These are phyloP conservation scores for Lophium mytilinum DNA, from an alignment of 495 filamentous ascomycete genomes.

Conservation along the genomic window DNA sequence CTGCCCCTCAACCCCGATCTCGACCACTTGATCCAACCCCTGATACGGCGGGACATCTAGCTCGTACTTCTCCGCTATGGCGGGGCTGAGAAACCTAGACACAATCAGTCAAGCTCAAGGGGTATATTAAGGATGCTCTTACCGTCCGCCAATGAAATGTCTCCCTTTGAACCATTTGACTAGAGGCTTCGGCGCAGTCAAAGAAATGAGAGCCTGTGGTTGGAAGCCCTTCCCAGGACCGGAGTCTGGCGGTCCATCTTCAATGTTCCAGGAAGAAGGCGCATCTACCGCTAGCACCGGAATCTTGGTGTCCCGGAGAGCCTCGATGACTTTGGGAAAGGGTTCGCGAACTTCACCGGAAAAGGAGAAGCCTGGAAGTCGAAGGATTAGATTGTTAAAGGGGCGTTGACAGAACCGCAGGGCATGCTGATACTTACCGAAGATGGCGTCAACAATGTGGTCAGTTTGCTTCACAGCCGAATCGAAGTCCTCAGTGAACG, in stretches of 20 bases:
- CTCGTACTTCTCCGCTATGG: slow-evolving; percentile 80
- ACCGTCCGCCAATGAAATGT: slow-evolving; percentile 83
- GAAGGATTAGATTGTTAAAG: not conserved
- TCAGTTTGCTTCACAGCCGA: slow-evolving; percentile 56
- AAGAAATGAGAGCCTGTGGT: slow-evolving; percentile 69
- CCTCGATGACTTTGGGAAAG: slow-evolving; percentile 70
- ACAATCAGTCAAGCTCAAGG: not conserved
- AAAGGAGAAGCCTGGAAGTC: slow-evolving; percentile 70
- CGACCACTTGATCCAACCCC: slow-evolving; percentile 83
- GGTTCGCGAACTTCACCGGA: slow-evolving; percentile 86
- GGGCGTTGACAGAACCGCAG: not conserved
- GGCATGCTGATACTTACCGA: slow-evolving; percentile 46
- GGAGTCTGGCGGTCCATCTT: slow-evolving; percentile 66
- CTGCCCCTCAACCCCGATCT: slow-evolving; percentile 52
- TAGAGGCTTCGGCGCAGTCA: slow-evolving; percentile 94
- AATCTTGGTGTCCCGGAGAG: slow-evolving; percentile 60
- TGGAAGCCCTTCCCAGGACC: slow-evolving; percentile 75
- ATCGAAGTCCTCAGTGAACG: slow-evolving; percentile 76
- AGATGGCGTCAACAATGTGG: slow-evolving; percentile 88
- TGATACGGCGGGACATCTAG: slow-evolving; percentile 75
- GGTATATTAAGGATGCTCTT: slow-evolving; percentile 20
- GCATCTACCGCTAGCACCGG: slow-evolving; percentile 86
- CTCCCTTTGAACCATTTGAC: slow-evolving; percentile 73
- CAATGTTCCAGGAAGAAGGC: slow-evolving; percentile 89
- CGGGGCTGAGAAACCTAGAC: slow-evolving; percentile 64